Conservation (phyloP, 2,329 filamentous ascomycete species). For the Pseudogymnoascus sp. region DNA sequence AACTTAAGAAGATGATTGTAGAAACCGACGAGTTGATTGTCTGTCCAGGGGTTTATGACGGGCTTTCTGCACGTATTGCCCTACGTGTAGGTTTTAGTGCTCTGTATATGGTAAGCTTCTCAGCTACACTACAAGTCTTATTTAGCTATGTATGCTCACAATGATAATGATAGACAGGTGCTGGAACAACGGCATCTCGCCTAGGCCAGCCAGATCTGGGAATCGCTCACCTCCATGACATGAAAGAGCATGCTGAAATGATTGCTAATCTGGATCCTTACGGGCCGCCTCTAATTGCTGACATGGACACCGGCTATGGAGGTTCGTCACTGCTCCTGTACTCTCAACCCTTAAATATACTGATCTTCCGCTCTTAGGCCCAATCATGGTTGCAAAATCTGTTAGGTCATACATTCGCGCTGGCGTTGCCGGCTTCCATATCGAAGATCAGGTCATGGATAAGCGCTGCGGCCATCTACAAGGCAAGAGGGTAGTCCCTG, state of each 20-base stretch:
- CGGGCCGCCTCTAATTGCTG: slow-evolving; percentile 40
- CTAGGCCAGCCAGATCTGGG: slow-evolving; percentile 43
- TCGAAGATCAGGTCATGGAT: slow-evolving; percentile 56
- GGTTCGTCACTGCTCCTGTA: no score
- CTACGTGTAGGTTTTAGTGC: slow-evolving; percentile 54
- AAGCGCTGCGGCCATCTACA: slow-evolving; percentile 59
- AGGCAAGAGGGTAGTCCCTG: slow-evolving; percentile 52
- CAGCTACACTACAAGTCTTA: no score
- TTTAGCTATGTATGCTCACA: no score
- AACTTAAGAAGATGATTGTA: background rate
- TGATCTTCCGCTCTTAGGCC: no score
- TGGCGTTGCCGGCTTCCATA: slow-evolving; percentile 52
- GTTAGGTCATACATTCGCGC: slow-evolving; percentile 43
- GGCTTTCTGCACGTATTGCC: slow-evolving; percentile 56
- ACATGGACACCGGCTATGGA: slow-evolving; percentile 47
- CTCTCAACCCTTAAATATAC: no score
- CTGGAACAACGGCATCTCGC: slow-evolving; percentile 41
- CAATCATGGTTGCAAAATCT: slow-evolving; percentile 46
- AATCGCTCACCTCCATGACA: slow-evolving; percentile 43
- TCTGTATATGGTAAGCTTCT: slow-evolving; percentile 66
- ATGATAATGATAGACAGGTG: no score
- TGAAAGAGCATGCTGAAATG: slow-evolving; percentile 46
- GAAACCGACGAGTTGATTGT: slow-evolving; percentile 28
- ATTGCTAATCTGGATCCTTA: slow-evolving; percentile 42
- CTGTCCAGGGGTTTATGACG: slow-evolving; percentile 62